Conservation (phyloP, 2,329 filamentous ascomycete genomes). For the Cordyceps cateniannulata region DNA sequence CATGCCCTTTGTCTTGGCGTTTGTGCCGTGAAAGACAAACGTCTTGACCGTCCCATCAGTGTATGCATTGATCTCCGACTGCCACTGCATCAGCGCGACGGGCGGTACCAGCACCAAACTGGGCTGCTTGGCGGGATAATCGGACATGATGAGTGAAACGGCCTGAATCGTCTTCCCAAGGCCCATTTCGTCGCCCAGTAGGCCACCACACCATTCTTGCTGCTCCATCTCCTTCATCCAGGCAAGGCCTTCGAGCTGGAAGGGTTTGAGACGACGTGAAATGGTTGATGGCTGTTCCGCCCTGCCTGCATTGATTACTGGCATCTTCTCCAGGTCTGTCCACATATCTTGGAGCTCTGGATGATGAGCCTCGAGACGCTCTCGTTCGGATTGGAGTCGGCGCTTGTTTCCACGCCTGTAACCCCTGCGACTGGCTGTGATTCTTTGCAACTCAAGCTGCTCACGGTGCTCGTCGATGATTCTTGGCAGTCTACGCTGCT, state of each 20-base stretch:
- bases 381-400: conserved; percentile 43
- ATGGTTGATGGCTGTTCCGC: conserved; percentile 59
- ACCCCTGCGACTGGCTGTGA: conserved; percentile 27
- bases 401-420: conserved; percentile 23
- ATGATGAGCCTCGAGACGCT: conserved; percentile 67
- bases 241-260: conserved; percentile 86
- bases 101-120: conserved; percentile 86
- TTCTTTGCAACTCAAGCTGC: too few species aligned
- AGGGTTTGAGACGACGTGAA: conserved; percentile 78
- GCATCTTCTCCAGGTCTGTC: conserved; percentile 62
- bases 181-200: conserved; percentile 97
- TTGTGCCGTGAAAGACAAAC: conserved; percentile 83
- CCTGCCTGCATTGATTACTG: conserved; percentile 52
- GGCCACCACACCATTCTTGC: conserved; percentile 76
- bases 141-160: conserved; percentile 96
- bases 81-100: conserved; percentile 95
- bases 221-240: conserved; percentile 94
- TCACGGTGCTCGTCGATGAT: too few species aligned
- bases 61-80: conserved; percentile 69
- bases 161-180: conserved; percentile 98
- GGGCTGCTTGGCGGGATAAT: conserved; percentile 77
- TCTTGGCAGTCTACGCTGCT: too few species aligned
- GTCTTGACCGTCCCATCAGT: conserved; percentile 88
- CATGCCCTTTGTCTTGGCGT: conserved; percentile 73
- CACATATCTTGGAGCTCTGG: conserved; percentile 81